Evolutionary conservation across 2,329 filamentous ascomycete species (phyloP), one percentile per base, ranked within the genome.

Genomic region (Phaeophleospora eucalypticola): DNA sequence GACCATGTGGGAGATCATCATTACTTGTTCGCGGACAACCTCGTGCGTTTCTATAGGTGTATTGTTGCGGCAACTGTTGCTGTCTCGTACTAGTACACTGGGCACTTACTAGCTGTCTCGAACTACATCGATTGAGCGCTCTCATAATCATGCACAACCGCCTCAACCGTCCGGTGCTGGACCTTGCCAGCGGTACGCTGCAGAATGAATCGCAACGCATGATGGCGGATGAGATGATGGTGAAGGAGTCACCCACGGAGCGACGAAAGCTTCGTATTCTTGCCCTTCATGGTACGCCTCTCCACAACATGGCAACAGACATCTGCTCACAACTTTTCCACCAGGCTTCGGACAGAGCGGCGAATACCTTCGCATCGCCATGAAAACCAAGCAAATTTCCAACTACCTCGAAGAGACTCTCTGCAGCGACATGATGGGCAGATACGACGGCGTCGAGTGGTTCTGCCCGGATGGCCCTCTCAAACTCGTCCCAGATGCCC

Each of bases 311-410:
- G n/a, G n/a, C n/a, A 3, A 6, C 14, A 6, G 8, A 14, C n/a
- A 32, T 27, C 18, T 16, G 19, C 19, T 38, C n/a, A 44, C 34
- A n/a, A 15, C 9, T 3, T 15, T 8, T 14, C 12, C 7, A 7
- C 4, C 38, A 54, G 52, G 52, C 15, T 54, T 54, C 36, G 52
- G 52, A 6, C 52, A 54, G 18, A 51, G 48, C 18, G 52, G 46
- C 9, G 52, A 54, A 10, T 54, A 49, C 43, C 50, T 52, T 27
- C 48, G 49, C 34, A 52, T 46, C 15, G 43, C 43, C 4, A 46
- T 49, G 48, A 54, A 54, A 38, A 49, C 49, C 14, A 46, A 40
- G 24, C 45, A 47, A 6, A 36, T 54, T 17, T 35, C 43, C 14
- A 41, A 46, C 42, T 46, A 49, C n/a, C 37, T 54, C 15, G 41